phyloP scores from a whole-genome alignment of 495 filamentous ascomycete genomes.

The Corynascus novoguineensis region DNA sequence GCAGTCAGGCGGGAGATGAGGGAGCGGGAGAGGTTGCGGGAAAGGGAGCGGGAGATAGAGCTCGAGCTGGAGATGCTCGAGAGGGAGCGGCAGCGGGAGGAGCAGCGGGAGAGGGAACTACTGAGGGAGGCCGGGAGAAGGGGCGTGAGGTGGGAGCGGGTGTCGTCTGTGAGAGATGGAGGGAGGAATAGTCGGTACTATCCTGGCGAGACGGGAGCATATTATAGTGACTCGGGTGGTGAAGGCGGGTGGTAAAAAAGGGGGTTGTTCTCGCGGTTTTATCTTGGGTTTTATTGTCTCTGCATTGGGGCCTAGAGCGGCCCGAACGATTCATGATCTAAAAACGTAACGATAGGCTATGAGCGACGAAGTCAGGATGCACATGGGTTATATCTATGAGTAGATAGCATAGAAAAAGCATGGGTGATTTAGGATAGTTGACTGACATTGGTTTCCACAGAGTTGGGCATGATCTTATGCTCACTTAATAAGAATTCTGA shows the following conservation, averaged over 20 bases:
- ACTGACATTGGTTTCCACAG: too few relatives aligned
- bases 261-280: neutral
- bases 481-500: too few relatives aligned
- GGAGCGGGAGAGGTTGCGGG: conserved; percentile 1
- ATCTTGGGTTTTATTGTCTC: neutral
- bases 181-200: conserved; percentile 1
- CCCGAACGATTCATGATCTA: too few relatives aligned
- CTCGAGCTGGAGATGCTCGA: neutral
- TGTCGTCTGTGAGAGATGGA: neutral
- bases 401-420: neutral
- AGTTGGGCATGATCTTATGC: too few relatives aligned
- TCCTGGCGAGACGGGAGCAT: neutral
- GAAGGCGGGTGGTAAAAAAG: conserved; percentile 1
- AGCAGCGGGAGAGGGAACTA: neutral
- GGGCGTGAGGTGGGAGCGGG: neutral
- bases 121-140: neutral
- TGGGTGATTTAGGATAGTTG: neutral
- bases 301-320: too few relatives aligned
- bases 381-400: neutral
- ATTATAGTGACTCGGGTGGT: conserved; percentile 3
- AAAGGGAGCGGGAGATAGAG: neutral
- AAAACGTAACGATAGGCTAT: neutral
- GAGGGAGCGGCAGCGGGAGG: conserved; percentile 1
- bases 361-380: neutral
- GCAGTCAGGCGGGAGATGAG: neutral